These are phyloP conservation scores for Pseudonitzschia multistriata DNA, from an alignment of 108 stramenopile genomes.

Conservation along the genomic window DNA sequence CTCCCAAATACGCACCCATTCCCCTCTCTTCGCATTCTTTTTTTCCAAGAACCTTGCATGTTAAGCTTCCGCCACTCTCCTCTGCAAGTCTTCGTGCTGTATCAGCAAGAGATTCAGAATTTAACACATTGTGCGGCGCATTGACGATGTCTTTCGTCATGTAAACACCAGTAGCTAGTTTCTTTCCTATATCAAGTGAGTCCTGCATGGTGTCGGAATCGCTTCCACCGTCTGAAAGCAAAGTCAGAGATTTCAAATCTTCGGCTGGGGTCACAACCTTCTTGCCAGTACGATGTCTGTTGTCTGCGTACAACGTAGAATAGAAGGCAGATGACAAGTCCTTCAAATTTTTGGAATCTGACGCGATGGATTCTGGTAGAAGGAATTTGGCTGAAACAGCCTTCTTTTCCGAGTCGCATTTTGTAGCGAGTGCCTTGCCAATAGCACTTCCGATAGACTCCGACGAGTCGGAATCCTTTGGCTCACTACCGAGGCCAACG, in stretches of 20 bases:
- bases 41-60: conserved; percentile 77
- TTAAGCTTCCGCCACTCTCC: conserved; percentile 70
- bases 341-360: conserved; percentile 23
- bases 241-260: conserved; percentile 54
- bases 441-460: conserved; percentile 42
- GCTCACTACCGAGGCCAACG: conserved; percentile 58
- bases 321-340: conserved; percentile 67
- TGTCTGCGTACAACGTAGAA: conserved; percentile 69
- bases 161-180: conserved; percentile 58
- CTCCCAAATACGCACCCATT: conserved; percentile 94
- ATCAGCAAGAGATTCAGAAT: conserved; percentile 79
- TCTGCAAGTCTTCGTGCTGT: conserved; percentile 80
- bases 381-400: conserved; percentile 48
- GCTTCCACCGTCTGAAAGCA: conserved; percentile 42
- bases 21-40: conserved; percentile 84
- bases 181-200: conserved; percentile 48
- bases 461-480: conserved; percentile 38
- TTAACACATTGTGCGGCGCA: conserved; percentile 94
- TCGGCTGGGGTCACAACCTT: conserved; percentile 67
- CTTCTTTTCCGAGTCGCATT: conserved; percentile 73
- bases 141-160: conserved; percentile 94
- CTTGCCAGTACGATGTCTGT: conserved; percentile 75
- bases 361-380: conserved; percentile 44
- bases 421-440: conserved; percentile 64
- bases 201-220: conserved; percentile 28